These are phyloP conservation scores for Luvunga scandens DNA, from an alignment of 345 rosid species.

Conservation along the genomic window DNA sequence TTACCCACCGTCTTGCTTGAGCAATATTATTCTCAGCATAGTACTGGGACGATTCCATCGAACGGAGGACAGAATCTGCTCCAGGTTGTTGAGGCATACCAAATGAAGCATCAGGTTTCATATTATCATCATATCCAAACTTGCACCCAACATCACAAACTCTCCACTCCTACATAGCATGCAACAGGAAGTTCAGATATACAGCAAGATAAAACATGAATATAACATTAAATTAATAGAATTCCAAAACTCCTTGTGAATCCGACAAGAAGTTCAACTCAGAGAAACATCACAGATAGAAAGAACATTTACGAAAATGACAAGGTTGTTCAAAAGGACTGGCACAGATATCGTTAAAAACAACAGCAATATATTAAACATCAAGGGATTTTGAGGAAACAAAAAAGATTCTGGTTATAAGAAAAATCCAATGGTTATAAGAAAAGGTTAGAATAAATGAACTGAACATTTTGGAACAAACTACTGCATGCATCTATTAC, in stretches of 20 bases:
- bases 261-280: slow-evolving; percentile 1
- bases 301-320: slow-evolving; percentile 1
- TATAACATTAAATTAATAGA: not conserved
- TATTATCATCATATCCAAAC: slow-evolving; percentile 44
- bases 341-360: not conserved
- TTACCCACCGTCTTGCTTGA: slow-evolving; percentile 98
- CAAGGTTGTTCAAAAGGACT: not conserved
- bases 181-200: slow-evolving; percentile 8
- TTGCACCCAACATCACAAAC: slow-evolving; percentile 68
- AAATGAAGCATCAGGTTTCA: slow-evolving; percentile 67
- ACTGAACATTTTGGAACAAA: not conserved
- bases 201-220: not conserved
- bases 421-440: not conserved
- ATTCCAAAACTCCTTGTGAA: not conserved
- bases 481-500: not conserved
- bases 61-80: slow-evolving; percentile 56
- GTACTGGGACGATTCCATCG: slow-evolving; percentile 92
- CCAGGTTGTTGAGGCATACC: slow-evolving; percentile 42
- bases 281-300: not conserved
- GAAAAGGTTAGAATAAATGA: not conserved
- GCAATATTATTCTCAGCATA: slow-evolving; percentile 67
- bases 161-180: slow-evolving; percentile 54
- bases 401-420: not conserved
- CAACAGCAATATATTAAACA: not conserved
- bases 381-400: no score